phyloP scores from a whole-genome alignment of 805 yeast genomes.

The Yamadazyma philogaea region DNA sequence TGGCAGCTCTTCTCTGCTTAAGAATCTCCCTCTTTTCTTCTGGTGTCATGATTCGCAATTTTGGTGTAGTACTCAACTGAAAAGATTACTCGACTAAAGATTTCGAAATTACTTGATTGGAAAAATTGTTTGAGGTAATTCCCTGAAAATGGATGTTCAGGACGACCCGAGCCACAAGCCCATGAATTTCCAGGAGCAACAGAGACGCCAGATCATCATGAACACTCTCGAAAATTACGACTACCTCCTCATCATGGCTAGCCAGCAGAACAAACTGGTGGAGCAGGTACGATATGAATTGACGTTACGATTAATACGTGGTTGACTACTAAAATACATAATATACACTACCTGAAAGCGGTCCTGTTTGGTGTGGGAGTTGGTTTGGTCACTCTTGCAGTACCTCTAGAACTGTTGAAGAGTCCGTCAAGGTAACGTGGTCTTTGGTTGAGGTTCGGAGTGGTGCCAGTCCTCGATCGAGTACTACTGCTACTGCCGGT shows the following conservation, averaged over 20 bases:
- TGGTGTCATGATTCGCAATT: conserved; percentile 18
- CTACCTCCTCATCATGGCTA: conserved; percentile 23
- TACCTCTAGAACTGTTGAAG: conserved; percentile 20
- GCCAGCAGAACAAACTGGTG: conserved; percentile 41
- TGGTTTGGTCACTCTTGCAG: conserved; percentile 6
- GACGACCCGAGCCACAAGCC: conserved; percentile 10
- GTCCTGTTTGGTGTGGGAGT: conserved; percentile 14
- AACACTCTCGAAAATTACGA: conserved; percentile 37
- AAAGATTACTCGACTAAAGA: neutral
- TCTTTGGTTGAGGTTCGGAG: conserved; percentile 43
- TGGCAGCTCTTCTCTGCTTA: conserved; percentile 65
- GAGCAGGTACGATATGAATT: conserved; percentile 42
- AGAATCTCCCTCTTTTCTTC: conserved; percentile 57
- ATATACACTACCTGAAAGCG: conserved; percentile 18
- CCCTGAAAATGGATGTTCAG: conserved; percentile 1
- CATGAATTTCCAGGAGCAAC: conserved; percentile 25
- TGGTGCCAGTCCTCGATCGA: conserved; percentile 11
- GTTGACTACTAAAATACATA: conserved; percentile 2
- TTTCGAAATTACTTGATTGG: neutral
- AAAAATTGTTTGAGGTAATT: neutral
- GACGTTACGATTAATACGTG: conserved; percentile 24
- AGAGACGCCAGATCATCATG: conserved; percentile 32
- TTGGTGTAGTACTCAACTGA: too few relatives aligned
- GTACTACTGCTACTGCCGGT: too few relatives aligned
- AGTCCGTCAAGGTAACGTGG: conserved; percentile 43